A percentile compares a stretch with the other conserved stretches of the same genome.
phyloP scores from a whole-genome alignment of 345 rosid species.

The Geranium brycei region DNA sequence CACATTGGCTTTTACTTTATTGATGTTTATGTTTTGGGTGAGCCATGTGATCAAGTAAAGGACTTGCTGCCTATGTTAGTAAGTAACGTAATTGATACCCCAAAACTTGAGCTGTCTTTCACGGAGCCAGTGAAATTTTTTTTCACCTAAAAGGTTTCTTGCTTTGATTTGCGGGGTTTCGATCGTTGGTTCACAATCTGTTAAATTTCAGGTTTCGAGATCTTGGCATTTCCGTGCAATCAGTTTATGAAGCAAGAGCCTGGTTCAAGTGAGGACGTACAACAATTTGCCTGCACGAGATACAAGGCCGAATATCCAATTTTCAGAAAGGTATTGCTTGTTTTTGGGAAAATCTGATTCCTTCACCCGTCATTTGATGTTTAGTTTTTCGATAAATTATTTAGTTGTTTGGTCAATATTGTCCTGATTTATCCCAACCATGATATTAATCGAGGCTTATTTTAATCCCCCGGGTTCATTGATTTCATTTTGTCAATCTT shows the following conservation, averaged over 20 bases:
- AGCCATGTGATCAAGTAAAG: too few species aligned
- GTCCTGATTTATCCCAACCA: too few species aligned
- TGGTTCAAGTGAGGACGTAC: slow-evolving; percentile 52
- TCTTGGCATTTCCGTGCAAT: slow-evolving; percentile 89
- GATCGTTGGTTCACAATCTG: slow-evolving; percentile 7
- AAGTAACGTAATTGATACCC: too few species aligned
- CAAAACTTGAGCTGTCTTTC: too few species aligned
- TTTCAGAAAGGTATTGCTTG: slow-evolving; percentile 51
- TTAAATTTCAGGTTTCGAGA: slow-evolving; percentile 48
- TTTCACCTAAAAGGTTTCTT: neutral
- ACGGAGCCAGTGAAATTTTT: neutral
- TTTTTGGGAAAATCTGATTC: neutral
- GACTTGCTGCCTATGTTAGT: too few species aligned
- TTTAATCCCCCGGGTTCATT: neutral
- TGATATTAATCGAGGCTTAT: too few species aligned
- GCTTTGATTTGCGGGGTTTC: neutral
- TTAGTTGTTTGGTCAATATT: neutral
- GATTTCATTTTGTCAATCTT: neutral
- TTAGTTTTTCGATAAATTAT: neutral
- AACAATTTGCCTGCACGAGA: slow-evolving; percentile 69
- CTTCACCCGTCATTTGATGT: neutral
- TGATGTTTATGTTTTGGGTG: too few species aligned
- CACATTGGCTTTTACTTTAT: too few species aligned
- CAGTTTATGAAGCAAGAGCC: slow-evolving; percentile 82
- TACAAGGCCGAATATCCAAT: slow-evolving; percentile 84